Percentiles rank a stretch among this genome's conserved stretches.
These are phyloP conservation scores for Phyllosticta citrichinensis DNA, from an alignment of 2,329 filamentous ascomycete genomes.

Conservation along the genomic window DNA sequence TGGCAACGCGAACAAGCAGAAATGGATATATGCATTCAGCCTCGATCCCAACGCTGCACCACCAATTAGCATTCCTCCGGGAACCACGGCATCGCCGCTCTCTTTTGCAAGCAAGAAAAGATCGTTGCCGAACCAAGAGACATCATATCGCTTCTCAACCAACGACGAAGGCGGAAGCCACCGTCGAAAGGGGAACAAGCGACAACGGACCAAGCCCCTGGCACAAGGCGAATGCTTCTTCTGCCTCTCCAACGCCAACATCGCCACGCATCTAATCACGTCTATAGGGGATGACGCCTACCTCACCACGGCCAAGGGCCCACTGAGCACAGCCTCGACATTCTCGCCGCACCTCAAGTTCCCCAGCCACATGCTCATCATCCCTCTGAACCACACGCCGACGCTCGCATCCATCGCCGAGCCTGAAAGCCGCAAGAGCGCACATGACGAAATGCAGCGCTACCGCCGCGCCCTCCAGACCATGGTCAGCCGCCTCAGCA, in stretches of 20 bases:
- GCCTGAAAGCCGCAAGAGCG: constrained; percentile 44
- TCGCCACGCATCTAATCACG: constrained; percentile 79
- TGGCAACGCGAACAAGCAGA: constrained; percentile 67
- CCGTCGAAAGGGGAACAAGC: constrained; percentile 30
- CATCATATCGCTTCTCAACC: constrained; percentile 25
- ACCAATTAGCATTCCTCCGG: constrained; percentile 52
- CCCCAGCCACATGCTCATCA: constrained; percentile 81
- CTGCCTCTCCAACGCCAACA: constrained; percentile 77
- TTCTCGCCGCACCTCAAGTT: constrained; percentile 61
- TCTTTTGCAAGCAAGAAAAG: constrained; percentile 50
- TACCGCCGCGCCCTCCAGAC: constrained; percentile 69
- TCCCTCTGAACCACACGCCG: constrained; percentile 72
- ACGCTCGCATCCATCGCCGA: constrained; percentile 60
- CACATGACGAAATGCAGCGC: constrained; percentile 70
- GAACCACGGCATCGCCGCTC: constrained; percentile 70
- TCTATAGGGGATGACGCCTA: constrained; percentile 83
- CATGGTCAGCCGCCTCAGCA: constrained; percentile 69
- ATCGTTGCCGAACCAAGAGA: constrained; percentile 21
- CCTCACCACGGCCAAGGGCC: constrained; percentile 84
- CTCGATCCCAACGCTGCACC: constrained; percentile 55
- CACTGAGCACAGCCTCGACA: constrained; percentile 61
- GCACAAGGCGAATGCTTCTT: constrained; percentile 79
- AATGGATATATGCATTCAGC: constrained; percentile 61
- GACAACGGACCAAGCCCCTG: constrained; percentile 27
- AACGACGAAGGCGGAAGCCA: constrained; percentile 22